A percentile compares a stretch with the other conserved stretches of the same genome.
Evolutionary conservation across 805 yeast genomes (phyloP).

Genomic region (baker's yeast (Saccharomyces cerevisiae)): DNA sequence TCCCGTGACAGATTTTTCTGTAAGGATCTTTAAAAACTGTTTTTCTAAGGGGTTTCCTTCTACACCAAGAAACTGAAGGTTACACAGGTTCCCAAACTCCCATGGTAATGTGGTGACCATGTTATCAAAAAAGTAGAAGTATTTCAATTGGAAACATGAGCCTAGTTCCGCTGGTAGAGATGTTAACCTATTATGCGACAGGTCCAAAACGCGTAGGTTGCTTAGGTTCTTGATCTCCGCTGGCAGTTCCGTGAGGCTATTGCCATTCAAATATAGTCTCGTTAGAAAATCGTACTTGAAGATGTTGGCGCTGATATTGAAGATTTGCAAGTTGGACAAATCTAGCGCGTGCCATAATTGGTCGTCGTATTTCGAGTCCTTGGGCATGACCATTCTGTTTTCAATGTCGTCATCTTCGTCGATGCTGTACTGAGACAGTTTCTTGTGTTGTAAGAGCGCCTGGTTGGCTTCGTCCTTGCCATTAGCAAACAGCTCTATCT

Average conservation of each 20-base stretch:
- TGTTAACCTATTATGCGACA: slow-evolving; percentile 66
- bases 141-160: slow-evolving; percentile 67
- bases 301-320: slow-evolving; percentile 59
- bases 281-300: slow-evolving; percentile 80
- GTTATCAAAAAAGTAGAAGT: slow-evolving; percentile 82
- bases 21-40: slow-evolving; percentile 54
- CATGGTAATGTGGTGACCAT: slow-evolving; percentile 65
- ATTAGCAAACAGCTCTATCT: slow-evolving; percentile 15
- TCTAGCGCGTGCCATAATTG: slow-evolving; percentile 95
- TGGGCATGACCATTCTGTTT: slow-evolving; percentile 16
- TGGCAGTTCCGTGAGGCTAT: slow-evolving; percentile 64
- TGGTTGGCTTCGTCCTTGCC: slow-evolving; percentile 9
- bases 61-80: slow-evolving; percentile 78
- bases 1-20: slow-evolving; percentile 79
- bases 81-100: slow-evolving; percentile 79
- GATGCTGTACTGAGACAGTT: slow-evolving; percentile 33
- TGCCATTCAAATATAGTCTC: slow-evolving; percentile 79
- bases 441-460: slow-evolving; percentile 34
- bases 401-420: slow-evolving; percentile 45
- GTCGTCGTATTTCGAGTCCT: slow-evolving; percentile 37
- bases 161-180: slow-evolving; percentile 83
- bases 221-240: slow-evolving; percentile 55
- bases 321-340: slow-evolving; percentile 79
- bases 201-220: slow-evolving; percentile 73
- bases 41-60: slow-evolving; percentile 86